Conservation (phyloP, 257 asterid species). For the Solanum chiquidenum region DNA sequence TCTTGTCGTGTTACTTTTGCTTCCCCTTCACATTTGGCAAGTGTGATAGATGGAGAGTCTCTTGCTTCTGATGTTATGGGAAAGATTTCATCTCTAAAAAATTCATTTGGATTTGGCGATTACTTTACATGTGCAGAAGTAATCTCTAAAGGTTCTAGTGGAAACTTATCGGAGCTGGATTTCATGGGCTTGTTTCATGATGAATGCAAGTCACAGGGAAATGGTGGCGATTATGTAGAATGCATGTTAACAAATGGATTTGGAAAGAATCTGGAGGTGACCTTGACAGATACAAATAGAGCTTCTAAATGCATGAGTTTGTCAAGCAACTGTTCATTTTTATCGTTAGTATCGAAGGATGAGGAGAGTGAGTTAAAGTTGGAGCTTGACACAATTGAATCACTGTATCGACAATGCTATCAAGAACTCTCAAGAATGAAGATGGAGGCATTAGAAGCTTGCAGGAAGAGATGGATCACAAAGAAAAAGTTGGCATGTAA, state of each 20-base stretch:
- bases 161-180: constrained; percentile 27
- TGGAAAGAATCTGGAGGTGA: constrained; percentile 7
- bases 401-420: constrained; percentile 21
- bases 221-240: constrained; percentile 8
- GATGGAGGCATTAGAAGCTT: constrained; percentile 26
- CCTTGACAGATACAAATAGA: constrained; percentile 2
- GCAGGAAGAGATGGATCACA: constrained; percentile 37
- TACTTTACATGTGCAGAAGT: background rate
- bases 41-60: constrained; percentile 18
- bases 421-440: constrained; percentile 21
- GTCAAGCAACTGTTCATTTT: constrained; percentile 19
- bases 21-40: constrained; percentile 12
- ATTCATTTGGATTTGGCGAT: constrained; percentile 2
- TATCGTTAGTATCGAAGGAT: constrained; percentile 13
- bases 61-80: constrained; percentile 22
- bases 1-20: constrained; percentile 11
- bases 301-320: constrained; percentile 12
- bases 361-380: constrained; percentile 13
- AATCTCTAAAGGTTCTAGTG: constrained; percentile 13
- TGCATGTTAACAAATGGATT: constrained; percentile 14
- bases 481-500: constrained; percentile 18
- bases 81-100: constrained; percentile 16
- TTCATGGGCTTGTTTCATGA: constrained; percentile 15
- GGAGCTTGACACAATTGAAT: constrained; percentile 23
- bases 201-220: constrained; percentile 24